Evolutionary conservation across 345 rosid genomes (phyloP).

Genomic region (Arabidopsis thaliana): TAIR10.1 NC_003076.8:7078501-7079000

Average conservation of each 20-base stretch:
- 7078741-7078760: slow-evolving; percentile 52
- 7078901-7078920: slow-evolving; percentile 36
- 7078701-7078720: no score
- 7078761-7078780: slow-evolving; percentile 38
- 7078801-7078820: slow-evolving; percentile 28
- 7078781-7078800: slow-evolving; percentile 47
- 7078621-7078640: background rate
- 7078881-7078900: slow-evolving; percentile 42
- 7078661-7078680: no score
- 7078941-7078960: slow-evolving; percentile 57
- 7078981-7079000: slow-evolving; percentile 45
- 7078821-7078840: slow-evolving; percentile 36
- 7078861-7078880: slow-evolving; percentile 65
- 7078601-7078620: background rate
- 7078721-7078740: no score
- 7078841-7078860: slow-evolving; percentile 55
- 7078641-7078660: background rate
- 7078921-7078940: slow-evolving; percentile 62
- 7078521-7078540: background rate
- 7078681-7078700: no score
- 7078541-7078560: background rate
- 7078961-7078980: slow-evolving; percentile 51
- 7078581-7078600: background rate
- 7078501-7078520: background rate
- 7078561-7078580: background rate